A percentile compares a stretch with the other conserved stretches of the same genome.
Conservation (phyloP, 192 early-diverging fungal species). For the Backusella tarrabulga region DNA sequence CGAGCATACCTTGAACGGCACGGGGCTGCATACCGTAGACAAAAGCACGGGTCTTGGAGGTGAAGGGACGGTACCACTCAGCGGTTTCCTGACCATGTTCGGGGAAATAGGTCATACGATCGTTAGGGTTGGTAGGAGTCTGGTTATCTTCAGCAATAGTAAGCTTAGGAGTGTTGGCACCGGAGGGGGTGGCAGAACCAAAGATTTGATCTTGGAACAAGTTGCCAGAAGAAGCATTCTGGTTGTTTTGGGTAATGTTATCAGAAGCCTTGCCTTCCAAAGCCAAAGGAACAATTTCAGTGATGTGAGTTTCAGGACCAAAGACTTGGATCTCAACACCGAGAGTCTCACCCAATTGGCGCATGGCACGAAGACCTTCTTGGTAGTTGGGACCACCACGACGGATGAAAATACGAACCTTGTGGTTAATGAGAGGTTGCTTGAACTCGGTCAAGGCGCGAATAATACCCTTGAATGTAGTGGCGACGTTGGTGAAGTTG, state of each 20-base stretch:
- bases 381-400: constrained; percentile 99
- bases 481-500: constrained; percentile 99
- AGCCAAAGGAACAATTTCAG: constrained; percentile 97
- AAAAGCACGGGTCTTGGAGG: constrained; percentile 81
- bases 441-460: constrained; percentile 92
- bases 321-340: constrained; percentile 94
- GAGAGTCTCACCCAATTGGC: constrained; percentile 88
- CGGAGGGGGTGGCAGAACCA: constrained; percentile 33
- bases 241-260: constrained; percentile 37
- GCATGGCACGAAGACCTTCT: constrained; percentile 95
- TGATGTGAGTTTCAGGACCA: constrained; percentile 97
- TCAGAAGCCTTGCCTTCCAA: constrained; percentile 64
- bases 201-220: constrained; percentile 59
- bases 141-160: constrained; percentile 49
- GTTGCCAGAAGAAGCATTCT: constrained; percentile 53
- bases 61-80: constrained; percentile 78
- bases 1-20: constrained; percentile 98
- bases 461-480: constrained; percentile 99
- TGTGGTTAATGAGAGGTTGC: constrained; percentile 80
- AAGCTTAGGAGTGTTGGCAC: constrained; percentile 32
- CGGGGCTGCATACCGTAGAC: constrained; percentile 99
- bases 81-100: constrained; percentile 33
- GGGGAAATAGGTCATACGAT: constrained; percentile 53
- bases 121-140: constrained; percentile 42
- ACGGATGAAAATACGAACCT: constrained; percentile 93